A percentile compares a stretch with the other conserved stretches of the same genome.
These are phyloP conservation scores for Colletotrichum euphorbiae DNA, from an alignment of 2,329 filamentous ascomycete species.

Conservation along the genomic window DNA sequence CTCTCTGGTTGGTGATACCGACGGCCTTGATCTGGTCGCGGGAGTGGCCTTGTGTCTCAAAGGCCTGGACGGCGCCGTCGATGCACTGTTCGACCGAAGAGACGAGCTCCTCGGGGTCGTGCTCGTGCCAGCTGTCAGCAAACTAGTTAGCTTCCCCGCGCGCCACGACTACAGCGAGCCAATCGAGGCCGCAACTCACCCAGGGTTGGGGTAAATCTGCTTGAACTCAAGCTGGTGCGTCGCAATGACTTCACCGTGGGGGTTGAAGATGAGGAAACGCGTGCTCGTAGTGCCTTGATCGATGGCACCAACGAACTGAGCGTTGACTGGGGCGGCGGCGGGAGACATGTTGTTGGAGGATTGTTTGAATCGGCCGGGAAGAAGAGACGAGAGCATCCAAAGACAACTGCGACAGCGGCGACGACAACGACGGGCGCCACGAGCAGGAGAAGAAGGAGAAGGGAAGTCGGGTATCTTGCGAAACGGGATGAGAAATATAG, in stretches of 20 bases:
- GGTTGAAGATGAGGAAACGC: slow-evolving; percentile 82
- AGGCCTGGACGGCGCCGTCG: slow-evolving; percentile 76
- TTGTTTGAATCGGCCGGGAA: slow-evolving; percentile 41
- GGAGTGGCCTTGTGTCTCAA: slow-evolving; percentile 75
- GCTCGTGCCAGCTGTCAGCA: slow-evolving; percentile 81
- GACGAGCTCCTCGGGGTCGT: slow-evolving; percentile 81
- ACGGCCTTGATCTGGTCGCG: slow-evolving; percentile 77
- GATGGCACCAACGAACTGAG: slow-evolving; percentile 77
- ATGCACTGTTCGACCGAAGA: slow-evolving; percentile 81
- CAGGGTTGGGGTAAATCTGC: slow-evolving; percentile 79
- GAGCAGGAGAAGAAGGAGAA: slow-evolving; percentile 21
- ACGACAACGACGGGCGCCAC: not conserved
- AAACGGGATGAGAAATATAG: slow-evolving; percentile 19
- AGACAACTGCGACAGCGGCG: slow-evolving; percentile 3
- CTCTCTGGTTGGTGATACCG: slow-evolving; percentile 86
- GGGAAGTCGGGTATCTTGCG: slow-evolving; percentile 29
- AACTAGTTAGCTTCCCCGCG: not conserved
- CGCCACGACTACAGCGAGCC: not conserved
- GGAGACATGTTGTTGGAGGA: slow-evolving; percentile 48
- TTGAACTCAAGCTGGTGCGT: slow-evolving; percentile 81
- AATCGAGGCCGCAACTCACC: slow-evolving; percentile 62
- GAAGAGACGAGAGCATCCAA: slow-evolving; percentile 44
- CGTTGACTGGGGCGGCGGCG: slow-evolving; percentile 44
- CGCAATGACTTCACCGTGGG: slow-evolving; percentile 74
- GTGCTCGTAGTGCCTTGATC: slow-evolving; percentile 85